A percentile compares a stretch with the other conserved stretches of the same genome.
phyloP scores from a whole-genome alignment of 371 early-diverging fungal genomes.

The Haplosporangium sp. region DNA sequence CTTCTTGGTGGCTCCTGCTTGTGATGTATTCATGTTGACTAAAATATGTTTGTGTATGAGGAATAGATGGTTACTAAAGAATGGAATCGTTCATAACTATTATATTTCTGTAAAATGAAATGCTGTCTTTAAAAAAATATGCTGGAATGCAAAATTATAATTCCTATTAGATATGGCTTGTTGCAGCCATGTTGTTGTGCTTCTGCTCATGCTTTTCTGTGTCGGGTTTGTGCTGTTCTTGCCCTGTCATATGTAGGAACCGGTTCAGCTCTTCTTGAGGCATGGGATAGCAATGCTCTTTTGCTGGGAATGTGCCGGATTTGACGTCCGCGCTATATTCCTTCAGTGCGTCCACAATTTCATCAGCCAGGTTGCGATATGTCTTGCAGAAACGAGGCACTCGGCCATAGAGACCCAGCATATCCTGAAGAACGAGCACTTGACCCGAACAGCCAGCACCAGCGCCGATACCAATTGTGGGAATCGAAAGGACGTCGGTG shows the following conservation, averaged over 20 bases:
- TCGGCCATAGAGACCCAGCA: constrained; percentile 73
- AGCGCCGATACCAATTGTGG: constrained; percentile 98
- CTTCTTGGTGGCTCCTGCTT: constrained; percentile 1
- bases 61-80: background rate
- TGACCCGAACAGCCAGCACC: constrained; percentile 91
- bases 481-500: constrained; percentile 79
- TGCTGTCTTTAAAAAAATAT: background rate
- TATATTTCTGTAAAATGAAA: background rate
- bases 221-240: constrained; percentile 1
- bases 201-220: background rate
- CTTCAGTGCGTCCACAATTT: constrained; percentile 74
- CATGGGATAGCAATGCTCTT: constrained; percentile 80
- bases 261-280: constrained; percentile 65
- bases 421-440: constrained; percentile 91
- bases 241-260: constrained; percentile 55
- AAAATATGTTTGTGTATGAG: background rate
- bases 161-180: background rate
- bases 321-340: constrained; percentile 85
- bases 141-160: background rate
- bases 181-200: background rate
- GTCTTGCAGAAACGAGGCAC: constrained; percentile 84
- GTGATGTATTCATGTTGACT: constrained; percentile 10
- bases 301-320: constrained; percentile 79
- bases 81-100: background rate
- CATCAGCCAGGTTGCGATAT: constrained; percentile 81